Evolutionary conservation across 805 yeast genomes (phyloP), one percentile per base, ranked within the genome.

Genomic region (Suhomyces vadensis): DNA sequence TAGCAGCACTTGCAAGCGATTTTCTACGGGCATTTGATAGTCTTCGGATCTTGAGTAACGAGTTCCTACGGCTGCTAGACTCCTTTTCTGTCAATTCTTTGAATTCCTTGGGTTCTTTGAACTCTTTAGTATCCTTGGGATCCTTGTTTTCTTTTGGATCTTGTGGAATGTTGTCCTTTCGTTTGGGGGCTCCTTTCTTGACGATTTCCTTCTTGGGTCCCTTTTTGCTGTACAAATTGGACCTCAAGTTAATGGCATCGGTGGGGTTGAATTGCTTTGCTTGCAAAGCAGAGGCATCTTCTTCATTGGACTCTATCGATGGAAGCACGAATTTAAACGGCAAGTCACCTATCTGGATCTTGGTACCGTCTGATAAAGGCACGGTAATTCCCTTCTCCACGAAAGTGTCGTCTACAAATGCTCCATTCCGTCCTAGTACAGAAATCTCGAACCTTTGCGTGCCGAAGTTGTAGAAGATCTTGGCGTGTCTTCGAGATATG

Each of bases 391-490:
- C 97, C 48, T 86, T 81, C 59, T 89, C 97, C 5, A 94, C 85
- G 63, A 92, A 94, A 26, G 73, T 74, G 52, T 90, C 96, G 63
- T 92, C 94, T 3, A 94, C 96, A 72, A 94, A 94, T 2, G 97
- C 97, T 29, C 99, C 99, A 63, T 94, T 94, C 54, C 96, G 78
- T 14, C 99, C 99, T 54, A 91, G 73, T 1, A 94, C 90, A 6
- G 95, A 83, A 36, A 94, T 69, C 64, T 94, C 99, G 59, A 94
- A 94, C 51, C 96, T 69, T 61, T 92, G 98, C 3, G 95, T 90
- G 3, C 97, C 98, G 65, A 94, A 94, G 61, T 94, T 94, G 70
- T 92, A 94, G 62, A 91, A 92, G 11, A 94, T 92, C 65, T 88
- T 91, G 4, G 98, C 99, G 65, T 94, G 99, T 47, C 89, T 75